Evolutionary conservation across 176 grass and related monocot species (phyloP).

Genomic region (Carex kokanica): DNA sequence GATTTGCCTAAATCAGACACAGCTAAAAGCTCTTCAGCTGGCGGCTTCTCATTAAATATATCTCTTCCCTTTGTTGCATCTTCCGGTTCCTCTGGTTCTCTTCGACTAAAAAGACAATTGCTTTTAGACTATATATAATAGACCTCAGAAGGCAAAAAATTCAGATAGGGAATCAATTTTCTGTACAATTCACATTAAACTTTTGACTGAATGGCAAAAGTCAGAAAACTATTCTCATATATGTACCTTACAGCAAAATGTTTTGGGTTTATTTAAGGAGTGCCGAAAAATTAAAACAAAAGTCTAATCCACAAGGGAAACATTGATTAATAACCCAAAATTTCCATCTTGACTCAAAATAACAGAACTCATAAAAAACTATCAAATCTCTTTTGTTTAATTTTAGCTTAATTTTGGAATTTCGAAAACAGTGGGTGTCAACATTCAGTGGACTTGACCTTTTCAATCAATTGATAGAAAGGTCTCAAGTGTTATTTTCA

Average conservation of each 20-base stretch:
- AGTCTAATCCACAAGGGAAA: not conserved
- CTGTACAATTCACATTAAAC: not conserved
- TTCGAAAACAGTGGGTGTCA: not conserved
- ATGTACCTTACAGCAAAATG: not conserved
- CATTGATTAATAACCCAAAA: not conserved
- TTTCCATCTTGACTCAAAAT: not conserved
- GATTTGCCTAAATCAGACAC: constrained; percentile 89
- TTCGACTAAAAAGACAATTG: constrained; percentile 48
- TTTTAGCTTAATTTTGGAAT: not conserved
- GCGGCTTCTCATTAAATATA: constrained; percentile 97
- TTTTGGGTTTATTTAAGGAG: not conserved
- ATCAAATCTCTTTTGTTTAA: not conserved
- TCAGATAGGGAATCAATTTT: constrained; percentile 12
- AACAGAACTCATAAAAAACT: not conserved
- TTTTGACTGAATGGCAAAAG: not conserved
- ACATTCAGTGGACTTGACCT: not conserved
- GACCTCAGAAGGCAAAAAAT: not conserved
- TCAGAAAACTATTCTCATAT: not conserved
- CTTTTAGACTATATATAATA: constrained; percentile 18
- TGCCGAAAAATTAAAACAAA: not conserved
- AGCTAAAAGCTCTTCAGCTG: constrained; percentile 92
- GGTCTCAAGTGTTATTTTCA: not conserved
- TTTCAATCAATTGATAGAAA: not conserved
- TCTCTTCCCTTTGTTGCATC: constrained; percentile 97
- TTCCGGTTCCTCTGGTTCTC: constrained; percentile 96